Evolutionary conservation across 2,329 filamentous ascomycete species (phyloP).

Genomic region (Seiridium cupressi): DNA sequence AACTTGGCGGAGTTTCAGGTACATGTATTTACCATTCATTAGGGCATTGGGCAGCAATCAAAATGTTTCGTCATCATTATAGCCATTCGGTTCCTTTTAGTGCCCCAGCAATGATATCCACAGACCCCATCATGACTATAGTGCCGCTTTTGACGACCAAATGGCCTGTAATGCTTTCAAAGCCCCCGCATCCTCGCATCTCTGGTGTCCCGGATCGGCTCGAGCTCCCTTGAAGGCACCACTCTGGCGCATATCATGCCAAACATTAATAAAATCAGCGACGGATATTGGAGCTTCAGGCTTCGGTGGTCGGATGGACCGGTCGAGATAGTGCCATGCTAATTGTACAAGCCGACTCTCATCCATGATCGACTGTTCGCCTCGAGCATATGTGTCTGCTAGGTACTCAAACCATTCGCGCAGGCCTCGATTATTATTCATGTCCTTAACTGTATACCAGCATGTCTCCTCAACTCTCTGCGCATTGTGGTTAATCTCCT

Average conservation of each 20-base stretch:
- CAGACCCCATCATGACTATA: not conserved
- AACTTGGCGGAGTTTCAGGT: not conserved
- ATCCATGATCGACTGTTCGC: conserved; percentile 14
- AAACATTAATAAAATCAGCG: conserved; percentile 17
- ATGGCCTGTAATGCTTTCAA: not conserved
- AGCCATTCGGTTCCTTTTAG: too few relatives aligned
- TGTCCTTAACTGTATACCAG: conserved; percentile 21
- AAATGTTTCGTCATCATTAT: too few relatives aligned
- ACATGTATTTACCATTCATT: too few relatives aligned
- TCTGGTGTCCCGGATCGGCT: conserved; percentile 15
- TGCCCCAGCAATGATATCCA: too few relatives aligned
- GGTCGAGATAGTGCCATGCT: conserved; percentile 26
- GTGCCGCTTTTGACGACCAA: not conserved
- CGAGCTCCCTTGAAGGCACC: conserved; percentile 16
- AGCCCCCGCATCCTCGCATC: conserved; percentile 9
- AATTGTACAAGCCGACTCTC: conserved; percentile 22
- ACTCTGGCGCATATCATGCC: conserved; percentile 13
- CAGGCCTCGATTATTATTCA: conserved; percentile 15
- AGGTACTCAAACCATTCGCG: conserved; percentile 21
- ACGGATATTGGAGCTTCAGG: conserved; percentile 12
- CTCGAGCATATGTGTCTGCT: conserved; percentile 12
- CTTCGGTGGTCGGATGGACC: conserved; percentile 17
- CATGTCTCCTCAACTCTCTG: conserved; percentile 16
- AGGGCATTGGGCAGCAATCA: too few relatives aligned
- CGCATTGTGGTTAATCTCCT: conserved; percentile 15